phyloP scores from a whole-genome alignment of 345 rosid genomes.

The Eucalyptus tenuipes region DNA sequence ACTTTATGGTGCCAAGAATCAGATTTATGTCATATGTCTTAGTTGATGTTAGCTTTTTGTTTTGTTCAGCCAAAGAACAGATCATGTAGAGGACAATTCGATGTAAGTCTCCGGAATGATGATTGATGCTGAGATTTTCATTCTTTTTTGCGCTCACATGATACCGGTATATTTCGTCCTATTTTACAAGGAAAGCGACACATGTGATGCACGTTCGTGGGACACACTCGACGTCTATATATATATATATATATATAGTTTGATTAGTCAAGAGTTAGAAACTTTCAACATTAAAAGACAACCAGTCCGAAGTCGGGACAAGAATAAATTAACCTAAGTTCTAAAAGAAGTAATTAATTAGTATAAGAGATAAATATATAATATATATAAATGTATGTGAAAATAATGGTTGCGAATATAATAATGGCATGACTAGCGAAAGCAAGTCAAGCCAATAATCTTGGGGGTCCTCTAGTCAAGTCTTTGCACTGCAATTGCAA shows the following conservation, averaged over 20 bases:
- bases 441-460: neutral
- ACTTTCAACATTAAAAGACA: neutral
- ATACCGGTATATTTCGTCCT: neutral
- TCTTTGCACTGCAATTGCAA: neutral
- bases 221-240: neutral
- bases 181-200: neutral
- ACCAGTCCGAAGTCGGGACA: neutral
- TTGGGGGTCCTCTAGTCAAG: neutral
- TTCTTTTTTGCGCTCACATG: neutral
- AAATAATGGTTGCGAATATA: neutral
- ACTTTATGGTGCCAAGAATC: neutral
- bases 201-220: neutral
- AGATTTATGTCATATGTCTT: neutral
- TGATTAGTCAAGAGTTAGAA: neutral
- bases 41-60: neutral
- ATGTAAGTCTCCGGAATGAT: neutral
- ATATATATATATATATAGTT: neutral
- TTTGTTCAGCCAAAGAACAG: neutral
- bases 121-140: neutral
- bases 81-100: neutral
- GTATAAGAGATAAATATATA: neutral
- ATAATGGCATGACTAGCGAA: neutral
- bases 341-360: neutral
- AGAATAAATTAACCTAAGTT: neutral
- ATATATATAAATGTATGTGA: neutral